phyloP scores from a whole-genome alignment of 2,329 filamentous ascomycete species.

The Neoarthrinium moseri region DNA sequence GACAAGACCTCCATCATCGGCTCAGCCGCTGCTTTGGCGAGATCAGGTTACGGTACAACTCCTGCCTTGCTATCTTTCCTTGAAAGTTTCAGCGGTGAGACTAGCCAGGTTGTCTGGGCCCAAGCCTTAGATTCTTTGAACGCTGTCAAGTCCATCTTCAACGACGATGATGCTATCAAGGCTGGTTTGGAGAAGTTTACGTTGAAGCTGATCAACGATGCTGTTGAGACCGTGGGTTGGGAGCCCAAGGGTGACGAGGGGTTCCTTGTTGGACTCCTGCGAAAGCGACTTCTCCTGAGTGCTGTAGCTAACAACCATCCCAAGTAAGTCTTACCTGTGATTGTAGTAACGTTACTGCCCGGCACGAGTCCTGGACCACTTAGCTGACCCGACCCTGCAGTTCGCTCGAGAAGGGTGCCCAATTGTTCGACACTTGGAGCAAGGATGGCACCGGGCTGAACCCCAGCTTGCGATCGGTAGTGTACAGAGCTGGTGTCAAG shows the following conservation, averaged over 20 bases:
- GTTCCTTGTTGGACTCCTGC: constrained; percentile 78
- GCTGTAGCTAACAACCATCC: constrained; percentile 78
- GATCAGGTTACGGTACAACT: constrained; percentile 82
- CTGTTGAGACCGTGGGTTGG: constrained; percentile 82
- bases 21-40: constrained; percentile 84
- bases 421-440: constrained; percentile 78
- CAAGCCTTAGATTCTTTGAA: constrained; percentile 77
- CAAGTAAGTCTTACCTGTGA: constrained; percentile 49
- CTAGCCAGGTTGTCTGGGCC: constrained; percentile 84
- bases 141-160: constrained; percentile 81
- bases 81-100: constrained; percentile 79
- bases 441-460: constrained; percentile 69
- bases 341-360: not conserved
- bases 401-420: constrained; percentile 70
- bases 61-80: constrained; percentile 79
- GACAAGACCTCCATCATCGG: constrained; percentile 93
- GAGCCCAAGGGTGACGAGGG: constrained; percentile 76
- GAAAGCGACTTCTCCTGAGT: constrained; percentile 74
- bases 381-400: constrained; percentile 35
- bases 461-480: constrained; percentile 74
- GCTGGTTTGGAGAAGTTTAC: constrained; percentile 76
- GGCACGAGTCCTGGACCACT: not conserved
- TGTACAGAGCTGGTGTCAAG: constrained; percentile 78
- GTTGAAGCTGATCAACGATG: constrained; percentile 71
- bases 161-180: constrained; percentile 69